Conservation (phyloP, 2,329 filamentous ascomycete genomes). For the Lecanoromycetidae sp. region DNA sequence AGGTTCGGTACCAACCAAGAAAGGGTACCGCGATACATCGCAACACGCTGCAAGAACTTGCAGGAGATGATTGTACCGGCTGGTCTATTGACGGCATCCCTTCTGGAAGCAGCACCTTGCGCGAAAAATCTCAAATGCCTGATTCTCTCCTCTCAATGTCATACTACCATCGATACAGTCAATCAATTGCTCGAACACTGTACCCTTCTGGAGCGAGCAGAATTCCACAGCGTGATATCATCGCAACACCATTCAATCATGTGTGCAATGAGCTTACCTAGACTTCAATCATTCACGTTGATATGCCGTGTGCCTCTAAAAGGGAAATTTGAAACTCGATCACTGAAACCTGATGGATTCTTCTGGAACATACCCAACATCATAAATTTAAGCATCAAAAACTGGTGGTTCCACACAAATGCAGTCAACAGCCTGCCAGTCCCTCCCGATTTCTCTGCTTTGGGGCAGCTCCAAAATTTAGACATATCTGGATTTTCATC, state of each 20-base stretch:
- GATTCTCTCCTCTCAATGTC: conserved; percentile 7
- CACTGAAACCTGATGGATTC: not conserved
- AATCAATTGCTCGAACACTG: conserved; percentile 15
- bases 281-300: conserved; percentile 7
- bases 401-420: not conserved
- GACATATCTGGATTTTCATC: not conserved
- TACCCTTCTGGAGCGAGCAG: conserved; percentile 16
- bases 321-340: not conserved
- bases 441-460: not conserved
- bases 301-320: not conserved
- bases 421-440: not conserved
- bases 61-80: conserved; percentile 18
- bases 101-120: conserved; percentile 5
- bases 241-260: not conserved
- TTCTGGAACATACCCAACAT: conserved; percentile 2
- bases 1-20: not conserved
- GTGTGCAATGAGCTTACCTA: not conserved
- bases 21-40: conserved; percentile 2
- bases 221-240: conserved; percentile 10
- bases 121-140: conserved; percentile 17
- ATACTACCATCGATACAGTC: conserved; percentile 9
- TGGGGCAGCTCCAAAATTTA: conserved; percentile 5
- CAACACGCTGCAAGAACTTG: conserved; percentile 16
- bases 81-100: conserved; percentile 14
- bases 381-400: conserved; percentile 3